A percentile compares a stretch with the other conserved stretches of the same genome.
Evolutionary conservation across 1,284 basidiomycete species (phyloP).

Genomic region (Ustilago trichophora): DNA sequence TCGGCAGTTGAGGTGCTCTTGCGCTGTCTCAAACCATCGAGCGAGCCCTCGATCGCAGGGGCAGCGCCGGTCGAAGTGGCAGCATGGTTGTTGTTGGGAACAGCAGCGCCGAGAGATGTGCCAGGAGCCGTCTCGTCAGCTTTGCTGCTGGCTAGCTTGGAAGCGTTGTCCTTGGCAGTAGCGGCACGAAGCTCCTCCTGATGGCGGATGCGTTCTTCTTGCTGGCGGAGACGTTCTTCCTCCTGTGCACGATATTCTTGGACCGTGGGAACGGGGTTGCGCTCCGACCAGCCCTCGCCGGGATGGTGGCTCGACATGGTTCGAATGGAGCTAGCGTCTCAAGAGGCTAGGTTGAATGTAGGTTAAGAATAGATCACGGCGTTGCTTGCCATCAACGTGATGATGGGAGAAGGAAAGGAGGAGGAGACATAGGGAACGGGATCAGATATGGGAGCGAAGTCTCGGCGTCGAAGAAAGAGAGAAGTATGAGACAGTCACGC

Average conservation of each 20-base stretch:
- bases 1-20: conserved; percentile 21
- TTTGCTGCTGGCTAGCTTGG: conserved; percentile 30
- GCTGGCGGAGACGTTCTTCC: too few species aligned
- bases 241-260: conserved; percentile 45
- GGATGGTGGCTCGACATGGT: conserved; percentile 50
- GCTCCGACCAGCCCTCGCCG: conserved; percentile 59
- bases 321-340: too few species aligned
- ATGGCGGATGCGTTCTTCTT: too few species aligned
- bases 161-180: conserved; percentile 26
- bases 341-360: too few species aligned
- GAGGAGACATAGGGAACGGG: too few species aligned
- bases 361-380: too few species aligned
- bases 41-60: conserved; percentile 29
- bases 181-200: conserved; percentile 31
- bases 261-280: conserved; percentile 57
- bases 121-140: conserved; percentile 33
- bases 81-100: too few species aligned
- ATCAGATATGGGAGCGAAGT: too few species aligned
- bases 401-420: neutral
- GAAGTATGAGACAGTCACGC: too few species aligned
- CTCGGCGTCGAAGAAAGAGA: too few species aligned
- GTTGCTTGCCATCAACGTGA: conserved; percentile 2
- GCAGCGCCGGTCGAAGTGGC: conserved; percentile 14
- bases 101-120: too few species aligned
- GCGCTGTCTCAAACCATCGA: conserved; percentile 43